Conservation (phyloP, 805 yeast genomes). For the Candida palmyrensis region DNA sequence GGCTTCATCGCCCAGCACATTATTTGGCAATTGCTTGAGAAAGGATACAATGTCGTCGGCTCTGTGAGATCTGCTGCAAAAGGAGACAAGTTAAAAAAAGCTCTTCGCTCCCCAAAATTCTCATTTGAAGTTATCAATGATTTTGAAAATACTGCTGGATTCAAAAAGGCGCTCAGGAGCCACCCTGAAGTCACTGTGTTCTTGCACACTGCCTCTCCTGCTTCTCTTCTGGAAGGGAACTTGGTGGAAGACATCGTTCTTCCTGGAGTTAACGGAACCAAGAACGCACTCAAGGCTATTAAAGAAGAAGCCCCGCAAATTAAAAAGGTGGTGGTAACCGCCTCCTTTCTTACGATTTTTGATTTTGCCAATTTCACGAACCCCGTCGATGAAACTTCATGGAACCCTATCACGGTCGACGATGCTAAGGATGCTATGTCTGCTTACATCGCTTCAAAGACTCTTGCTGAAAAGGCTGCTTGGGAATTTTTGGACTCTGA, state of each 20-base stretch:
- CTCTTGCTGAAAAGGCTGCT: slow-evolving; percentile 55
- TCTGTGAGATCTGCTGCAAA: slow-evolving; percentile 41
- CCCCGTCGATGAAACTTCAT: slow-evolving; percentile 38
- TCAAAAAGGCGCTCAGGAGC: slow-evolving; percentile 39
- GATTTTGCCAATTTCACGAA: slow-evolving; percentile 23
- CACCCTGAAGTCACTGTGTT: slow-evolving; percentile 50
- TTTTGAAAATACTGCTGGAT: slow-evolving; percentile 39
- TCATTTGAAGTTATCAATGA: slow-evolving; percentile 45
- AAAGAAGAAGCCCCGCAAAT: slow-evolving; percentile 30
- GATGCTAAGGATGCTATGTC: slow-evolving; percentile 34
- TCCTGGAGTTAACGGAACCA: slow-evolving; percentile 56
- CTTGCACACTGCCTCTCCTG: slow-evolving; percentile 60
- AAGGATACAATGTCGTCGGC: slow-evolving; percentile 41
- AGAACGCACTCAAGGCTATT: slow-evolving; percentile 45
- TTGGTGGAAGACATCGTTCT: slow-evolving; percentile 46
- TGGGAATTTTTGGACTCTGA: slow-evolving; percentile 46
- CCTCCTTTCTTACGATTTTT: slow-evolving; percentile 2
- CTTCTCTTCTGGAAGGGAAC: slow-evolving; percentile 38
- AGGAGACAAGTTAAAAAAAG: slow-evolving; percentile 27
- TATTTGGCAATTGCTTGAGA: slow-evolving; percentile 30
- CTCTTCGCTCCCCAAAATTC: slow-evolving; percentile 24
- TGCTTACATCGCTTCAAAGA: slow-evolving; percentile 59
- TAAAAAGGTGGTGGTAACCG: slow-evolving; percentile 3
- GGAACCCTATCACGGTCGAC: slow-evolving; percentile 53
- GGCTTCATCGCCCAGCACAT: slow-evolving; percentile 48